Percentiles rank a stretch among this genome's conserved stretches.
These are phyloP conservation scores for Allium fistulosum DNA, from an alignment of 106 monocot species.

Conservation along the genomic window DNA sequence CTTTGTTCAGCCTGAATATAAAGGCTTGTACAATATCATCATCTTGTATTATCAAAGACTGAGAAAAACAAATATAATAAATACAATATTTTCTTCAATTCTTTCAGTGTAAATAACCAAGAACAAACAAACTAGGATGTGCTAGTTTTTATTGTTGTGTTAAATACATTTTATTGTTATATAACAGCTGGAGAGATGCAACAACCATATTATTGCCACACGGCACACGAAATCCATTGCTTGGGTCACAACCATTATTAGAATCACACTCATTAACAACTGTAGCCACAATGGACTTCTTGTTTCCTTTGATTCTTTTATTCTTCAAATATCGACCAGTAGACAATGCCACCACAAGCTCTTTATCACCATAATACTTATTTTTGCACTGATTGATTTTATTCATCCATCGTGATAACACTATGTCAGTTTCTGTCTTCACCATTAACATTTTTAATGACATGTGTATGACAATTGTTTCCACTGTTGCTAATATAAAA, in stretches of 20 bases:
- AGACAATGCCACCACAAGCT: constrained; percentile 11
- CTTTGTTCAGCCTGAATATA: too few relatives aligned
- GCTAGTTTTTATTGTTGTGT: too few relatives aligned
- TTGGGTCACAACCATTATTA: constrained; percentile 18
- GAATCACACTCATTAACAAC: constrained; percentile 46
- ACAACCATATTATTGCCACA: too few relatives aligned
- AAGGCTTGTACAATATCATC: too few relatives aligned
- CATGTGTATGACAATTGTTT: background rate
- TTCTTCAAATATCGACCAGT: background rate
- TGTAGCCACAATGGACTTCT: constrained; percentile 19
- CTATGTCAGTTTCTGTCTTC: background rate
- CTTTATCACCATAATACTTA: constrained; percentile 16
- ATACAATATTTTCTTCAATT: too few relatives aligned
- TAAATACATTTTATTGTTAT: too few relatives aligned
- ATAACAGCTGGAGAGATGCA: too few relatives aligned
- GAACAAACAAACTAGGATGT: too few relatives aligned
- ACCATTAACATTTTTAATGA: background rate
- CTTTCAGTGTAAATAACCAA: too few relatives aligned
- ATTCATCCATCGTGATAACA: background rate
- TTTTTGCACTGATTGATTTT: constrained; percentile 12
- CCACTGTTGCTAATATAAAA: background rate
- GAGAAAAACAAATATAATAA: too few relatives aligned
- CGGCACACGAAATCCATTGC: too few relatives aligned
- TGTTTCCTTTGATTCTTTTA: constrained; percentile 20
- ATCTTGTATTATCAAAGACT: too few relatives aligned